Conservation (phyloP, 345 rosid species). For the Punica granatum region DNA sequence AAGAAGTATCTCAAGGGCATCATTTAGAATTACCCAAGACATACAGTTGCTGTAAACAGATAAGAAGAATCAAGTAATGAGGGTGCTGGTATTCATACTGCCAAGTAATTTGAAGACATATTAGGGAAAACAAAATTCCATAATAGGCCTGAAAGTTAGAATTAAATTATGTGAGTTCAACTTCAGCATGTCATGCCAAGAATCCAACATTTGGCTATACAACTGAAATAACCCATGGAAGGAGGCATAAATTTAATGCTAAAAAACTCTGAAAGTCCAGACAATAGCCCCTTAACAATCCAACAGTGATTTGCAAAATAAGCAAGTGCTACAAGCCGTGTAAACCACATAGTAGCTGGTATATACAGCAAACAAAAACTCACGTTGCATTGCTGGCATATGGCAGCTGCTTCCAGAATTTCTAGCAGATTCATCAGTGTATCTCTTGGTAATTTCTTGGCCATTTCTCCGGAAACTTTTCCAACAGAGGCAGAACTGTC, state of each 20-base stretch:
- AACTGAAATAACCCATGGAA: not conserved
- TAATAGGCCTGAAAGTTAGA: no score
- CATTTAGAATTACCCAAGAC: not conserved
- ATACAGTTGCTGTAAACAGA: not conserved
- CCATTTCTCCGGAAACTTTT: conserved; percentile 63
- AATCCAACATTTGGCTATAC: not conserved
- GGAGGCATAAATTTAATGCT: not conserved
- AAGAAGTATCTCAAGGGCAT: not conserved
- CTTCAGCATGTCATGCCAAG: no score
- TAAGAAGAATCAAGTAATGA: not conserved
- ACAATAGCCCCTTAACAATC: not conserved
- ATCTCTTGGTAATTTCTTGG: conserved; percentile 46
- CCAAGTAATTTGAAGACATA: not conserved
- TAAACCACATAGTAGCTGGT: not conserved
- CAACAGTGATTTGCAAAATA: not conserved
- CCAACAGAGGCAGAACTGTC: conserved; percentile 49
- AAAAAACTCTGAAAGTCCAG: not conserved
- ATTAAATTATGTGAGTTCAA: no score
- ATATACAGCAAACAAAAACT: conserved; percentile 23
- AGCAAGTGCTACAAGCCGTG: not conserved
- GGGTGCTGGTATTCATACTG: not conserved
- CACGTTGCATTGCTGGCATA: conserved; percentile 63
- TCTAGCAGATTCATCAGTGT: conserved; percentile 38
- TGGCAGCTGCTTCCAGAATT: conserved; percentile 51
- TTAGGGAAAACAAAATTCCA: no score